Evolutionary conservation across 805 yeast species (phyloP).

Genomic region (Pichia membranifaciens): DNA sequence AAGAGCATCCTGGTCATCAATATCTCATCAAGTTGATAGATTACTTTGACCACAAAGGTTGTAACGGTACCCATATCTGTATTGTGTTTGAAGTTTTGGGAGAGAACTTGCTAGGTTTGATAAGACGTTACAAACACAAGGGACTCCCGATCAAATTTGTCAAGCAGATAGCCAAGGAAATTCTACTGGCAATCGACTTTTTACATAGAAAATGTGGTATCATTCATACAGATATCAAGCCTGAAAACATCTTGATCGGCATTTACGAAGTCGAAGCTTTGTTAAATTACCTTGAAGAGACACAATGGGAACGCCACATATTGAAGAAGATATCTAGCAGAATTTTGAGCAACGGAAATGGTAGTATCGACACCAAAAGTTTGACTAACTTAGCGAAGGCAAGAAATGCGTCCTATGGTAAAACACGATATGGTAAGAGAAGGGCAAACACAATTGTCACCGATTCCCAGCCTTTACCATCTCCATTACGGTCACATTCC

Average conservation of each 20-base stretch:
- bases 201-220: constrained; percentile 58
- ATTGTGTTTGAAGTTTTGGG: constrained; percentile 98
- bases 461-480: constrained; percentile 90
- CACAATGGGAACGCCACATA: constrained; percentile 32
- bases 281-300: constrained; percentile 38
- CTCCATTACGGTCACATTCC: constrained; percentile 62
- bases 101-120: constrained; percentile 81
- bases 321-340: constrained; percentile 24
- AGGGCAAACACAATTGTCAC: constrained; percentile 60
- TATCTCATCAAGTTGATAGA: constrained; percentile 79
- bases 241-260: constrained; percentile 59
- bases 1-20: constrained; percentile 71
- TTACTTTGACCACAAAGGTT: constrained; percentile 79
- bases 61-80: constrained; percentile 87
- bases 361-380: constrained; percentile 12
- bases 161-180: constrained; percentile 53
- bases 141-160: constrained; percentile 49
- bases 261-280: constrained; percentile 49
- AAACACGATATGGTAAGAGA: constrained; percentile 47
- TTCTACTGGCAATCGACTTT: constrained; percentile 50
- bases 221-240: constrained; percentile 72
- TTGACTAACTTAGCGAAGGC: constrained; percentile 13
- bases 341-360: constrained; percentile 17
- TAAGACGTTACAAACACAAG: constrained; percentile 56
- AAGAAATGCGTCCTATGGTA: constrained; percentile 22